Evolutionary conservation across 345 rosid genomes (phyloP).

Genomic region (Eucalyptus albens): DNA sequence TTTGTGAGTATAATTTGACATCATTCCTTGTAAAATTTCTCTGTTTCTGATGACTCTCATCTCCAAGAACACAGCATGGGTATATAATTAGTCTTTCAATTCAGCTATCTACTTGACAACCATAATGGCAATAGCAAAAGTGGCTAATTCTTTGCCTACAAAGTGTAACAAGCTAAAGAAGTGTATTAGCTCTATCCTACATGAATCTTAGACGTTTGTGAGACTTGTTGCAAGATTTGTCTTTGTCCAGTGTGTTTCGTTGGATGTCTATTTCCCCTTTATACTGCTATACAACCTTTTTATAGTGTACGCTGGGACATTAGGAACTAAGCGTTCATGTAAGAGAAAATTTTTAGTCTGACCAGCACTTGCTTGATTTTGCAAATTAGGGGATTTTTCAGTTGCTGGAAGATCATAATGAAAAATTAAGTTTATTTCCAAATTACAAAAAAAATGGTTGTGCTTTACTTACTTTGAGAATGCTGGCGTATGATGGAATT

Average conservation of each 20-base stretch:
- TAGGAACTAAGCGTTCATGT: neutral
- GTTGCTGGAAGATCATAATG: neutral
- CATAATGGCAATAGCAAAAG: neutral
- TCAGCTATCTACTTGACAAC: neutral
- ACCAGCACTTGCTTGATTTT: neutral
- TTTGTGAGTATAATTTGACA: neutral
- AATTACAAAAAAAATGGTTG: neutral
- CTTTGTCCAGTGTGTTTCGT: neutral
- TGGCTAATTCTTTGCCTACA: neutral
- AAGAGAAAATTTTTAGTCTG: neutral
- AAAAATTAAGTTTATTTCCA: neutral
- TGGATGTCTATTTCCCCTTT: neutral
- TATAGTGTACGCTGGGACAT: neutral
- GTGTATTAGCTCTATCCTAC: neutral
- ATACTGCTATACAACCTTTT: neutral
- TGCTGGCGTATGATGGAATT: neutral
- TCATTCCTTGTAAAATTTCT: neutral
- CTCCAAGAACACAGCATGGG: neutral
- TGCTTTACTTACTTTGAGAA: neutral
- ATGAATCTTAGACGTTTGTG: neutral
- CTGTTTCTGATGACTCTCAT: neutral
- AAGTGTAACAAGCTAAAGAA: neutral
- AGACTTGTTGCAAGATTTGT: neutral
- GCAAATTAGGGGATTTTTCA: neutral
- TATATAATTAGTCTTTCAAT: neutral